Conservation (phyloP, 805 yeast species). For the Crinitomyces ghanaensis region DNA sequence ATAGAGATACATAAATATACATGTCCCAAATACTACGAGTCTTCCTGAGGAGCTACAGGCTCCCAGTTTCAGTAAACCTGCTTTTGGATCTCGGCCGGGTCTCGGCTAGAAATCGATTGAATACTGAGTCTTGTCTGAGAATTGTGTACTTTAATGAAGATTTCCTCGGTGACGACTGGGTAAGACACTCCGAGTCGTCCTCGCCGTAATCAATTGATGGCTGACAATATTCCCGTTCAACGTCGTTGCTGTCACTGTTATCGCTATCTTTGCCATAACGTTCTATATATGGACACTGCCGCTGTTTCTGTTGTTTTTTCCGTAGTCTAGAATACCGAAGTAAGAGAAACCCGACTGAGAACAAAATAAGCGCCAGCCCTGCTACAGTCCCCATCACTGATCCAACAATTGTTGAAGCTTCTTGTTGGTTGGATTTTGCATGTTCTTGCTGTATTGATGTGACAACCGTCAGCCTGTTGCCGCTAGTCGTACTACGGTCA, state of each 20-base stretch:
- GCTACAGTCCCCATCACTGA: constrained; percentile 20
- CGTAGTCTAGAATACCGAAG: too few relatives aligned
- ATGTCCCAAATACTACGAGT: neutral
- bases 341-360: too few relatives aligned
- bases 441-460: too few relatives aligned
- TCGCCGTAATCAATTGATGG: neutral
- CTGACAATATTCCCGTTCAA: neutral
- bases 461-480: too few relatives aligned
- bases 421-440: too few relatives aligned
- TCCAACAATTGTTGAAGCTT: constrained; percentile 16
- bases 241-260: neutral
- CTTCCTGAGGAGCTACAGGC: constrained; percentile 4
- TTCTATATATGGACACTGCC: too few relatives aligned
- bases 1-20: neutral
- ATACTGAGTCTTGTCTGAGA: neutral
- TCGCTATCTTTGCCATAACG: too few relatives aligned
- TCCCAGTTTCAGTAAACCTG: constrained; percentile 12
- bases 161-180: too few relatives aligned
- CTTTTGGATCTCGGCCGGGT: constrained; percentile 8
- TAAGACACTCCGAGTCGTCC: too few relatives aligned
- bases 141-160: too few relatives aligned
- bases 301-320: too few relatives aligned
- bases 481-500: too few relatives aligned
- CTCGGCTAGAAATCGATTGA: constrained; percentile 2
- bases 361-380: constrained; percentile 16